Evolutionary conservation across 164 flowering plant genomes (phyloP).

Genomic region (Chimonanthus salicifolius): DNA sequence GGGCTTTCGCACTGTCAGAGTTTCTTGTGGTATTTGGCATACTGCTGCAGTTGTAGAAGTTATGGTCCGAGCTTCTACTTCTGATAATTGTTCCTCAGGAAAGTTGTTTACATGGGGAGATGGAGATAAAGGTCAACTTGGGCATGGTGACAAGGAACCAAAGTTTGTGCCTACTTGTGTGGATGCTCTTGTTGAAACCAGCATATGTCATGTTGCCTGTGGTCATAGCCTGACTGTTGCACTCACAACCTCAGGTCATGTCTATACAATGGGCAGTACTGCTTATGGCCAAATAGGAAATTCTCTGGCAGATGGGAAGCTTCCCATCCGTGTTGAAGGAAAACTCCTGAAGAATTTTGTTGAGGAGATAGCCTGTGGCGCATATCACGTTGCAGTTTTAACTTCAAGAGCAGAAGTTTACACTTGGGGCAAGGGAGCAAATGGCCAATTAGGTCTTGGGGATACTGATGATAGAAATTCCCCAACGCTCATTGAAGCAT

Average conservation of each 20-base stretch:
- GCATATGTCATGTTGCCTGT: constrained; percentile 23
- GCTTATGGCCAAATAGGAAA: constrained; percentile 28
- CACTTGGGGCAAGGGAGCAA: constrained; percentile 31
- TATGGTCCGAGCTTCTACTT: constrained; percentile 16
- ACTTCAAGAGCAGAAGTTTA: constrained; percentile 27
- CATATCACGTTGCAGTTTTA: constrained; percentile 22
- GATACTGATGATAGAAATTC: constrained; percentile 24
- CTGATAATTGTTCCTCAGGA: constrained; percentile 17
- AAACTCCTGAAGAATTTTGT: constrained; percentile 17
- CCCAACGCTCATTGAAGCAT: constrained; percentile 21
- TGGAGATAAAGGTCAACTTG: constrained; percentile 24
- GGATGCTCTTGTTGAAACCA: constrained; percentile 18
- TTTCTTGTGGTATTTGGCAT: constrained; percentile 30
- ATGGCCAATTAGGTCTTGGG: constrained; percentile 32
- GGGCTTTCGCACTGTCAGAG: constrained; percentile 22
- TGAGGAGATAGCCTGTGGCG: constrained; percentile 26
- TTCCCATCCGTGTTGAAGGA: constrained; percentile 22
- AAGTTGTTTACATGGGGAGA: constrained; percentile 31
- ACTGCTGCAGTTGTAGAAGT: constrained; percentile 31
- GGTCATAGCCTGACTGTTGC: constrained; percentile 25
- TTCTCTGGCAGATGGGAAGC: constrained; percentile 24
- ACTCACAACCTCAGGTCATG: constrained; percentile 27
- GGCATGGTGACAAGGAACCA: constrained; percentile 24
- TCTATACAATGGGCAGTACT: constrained; percentile 29
- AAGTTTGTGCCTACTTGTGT: constrained; percentile 26